These are phyloP conservation scores for Amanita rubescens DNA, from an alignment of 768 basidiomycete species.

Conservation along the genomic window DNA sequence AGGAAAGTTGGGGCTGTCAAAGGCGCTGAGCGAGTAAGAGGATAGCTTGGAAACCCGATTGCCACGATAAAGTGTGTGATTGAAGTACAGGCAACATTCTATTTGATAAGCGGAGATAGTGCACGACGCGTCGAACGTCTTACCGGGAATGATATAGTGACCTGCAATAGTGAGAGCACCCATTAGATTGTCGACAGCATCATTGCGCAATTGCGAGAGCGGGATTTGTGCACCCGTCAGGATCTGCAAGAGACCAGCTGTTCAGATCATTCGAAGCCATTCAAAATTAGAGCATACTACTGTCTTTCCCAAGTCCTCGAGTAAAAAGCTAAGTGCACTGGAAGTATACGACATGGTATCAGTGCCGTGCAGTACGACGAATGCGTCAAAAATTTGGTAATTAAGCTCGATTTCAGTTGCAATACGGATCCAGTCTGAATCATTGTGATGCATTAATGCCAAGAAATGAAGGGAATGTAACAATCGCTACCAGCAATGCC, in stretches of 20 bases:
- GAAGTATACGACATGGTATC: constrained; percentile 91
- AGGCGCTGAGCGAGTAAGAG: constrained; percentile 77
- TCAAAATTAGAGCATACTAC: constrained; percentile 40
- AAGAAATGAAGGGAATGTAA: not conserved
- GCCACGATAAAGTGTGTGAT: constrained; percentile 80
- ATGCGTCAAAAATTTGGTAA: constrained; percentile 79
- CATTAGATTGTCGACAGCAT: constrained; percentile 89
- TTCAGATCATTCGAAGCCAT: not conserved
- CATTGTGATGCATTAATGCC: not conserved
- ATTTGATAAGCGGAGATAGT: not conserved
- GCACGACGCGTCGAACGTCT: not conserved
- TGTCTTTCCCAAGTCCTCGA: constrained; percentile 91
- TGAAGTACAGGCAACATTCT: constrained; percentile 89
- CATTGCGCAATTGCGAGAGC: constrained; percentile 84
- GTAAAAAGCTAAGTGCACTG: constrained; percentile 82
- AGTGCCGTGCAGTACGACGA: constrained; percentile 85
- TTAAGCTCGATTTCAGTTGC: constrained; percentile 92
- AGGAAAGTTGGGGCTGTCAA: constrained; percentile 77
- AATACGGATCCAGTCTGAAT: constrained; percentile 81
- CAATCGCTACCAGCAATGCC: constrained; percentile 58
- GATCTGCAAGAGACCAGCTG: constrained; percentile 46
- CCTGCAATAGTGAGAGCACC: constrained; percentile 87
- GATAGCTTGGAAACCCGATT: constrained; percentile 80
- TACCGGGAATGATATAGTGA: constrained; percentile 87
- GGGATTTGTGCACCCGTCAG: constrained; percentile 93